Evolutionary conservation across 2,329 filamentous ascomycete species (phyloP).

Genomic region (Aschersonia sp.): DNA sequence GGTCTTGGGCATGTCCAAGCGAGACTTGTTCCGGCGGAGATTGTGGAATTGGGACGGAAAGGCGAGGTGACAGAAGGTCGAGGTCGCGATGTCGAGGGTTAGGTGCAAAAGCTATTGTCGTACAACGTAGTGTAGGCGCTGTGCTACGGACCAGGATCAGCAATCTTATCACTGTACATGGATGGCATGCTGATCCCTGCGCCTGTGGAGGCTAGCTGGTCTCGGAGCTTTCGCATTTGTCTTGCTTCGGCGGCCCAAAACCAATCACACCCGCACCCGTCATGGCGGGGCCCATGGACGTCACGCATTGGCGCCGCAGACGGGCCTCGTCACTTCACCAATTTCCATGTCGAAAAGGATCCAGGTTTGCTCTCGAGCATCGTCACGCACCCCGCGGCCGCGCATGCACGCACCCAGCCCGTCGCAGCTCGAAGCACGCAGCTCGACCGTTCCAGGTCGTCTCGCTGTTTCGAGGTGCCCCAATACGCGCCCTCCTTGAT

Average conservation of each 20-base stretch:
- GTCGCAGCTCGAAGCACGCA: constrained; percentile 17
- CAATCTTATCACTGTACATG: too few species aligned
- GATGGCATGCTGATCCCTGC: too few species aligned
- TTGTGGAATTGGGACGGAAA: not conserved
- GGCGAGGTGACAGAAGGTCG: not conserved
- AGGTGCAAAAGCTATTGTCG: not conserved
- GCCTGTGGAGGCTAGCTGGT: too few species aligned
- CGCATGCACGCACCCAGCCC: constrained; percentile 3
- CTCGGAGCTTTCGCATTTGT: too few species aligned
- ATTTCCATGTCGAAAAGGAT: too few species aligned
- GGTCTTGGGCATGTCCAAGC: constrained; percentile 11
- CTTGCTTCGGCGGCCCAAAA: not conserved
- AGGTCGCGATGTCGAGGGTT: not conserved
- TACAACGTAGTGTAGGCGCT: too few species aligned
- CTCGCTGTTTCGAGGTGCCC: constrained; percentile 10
- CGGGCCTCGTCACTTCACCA: too few species aligned
- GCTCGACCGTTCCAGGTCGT: constrained; percentile 19
- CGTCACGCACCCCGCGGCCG: not conserved
- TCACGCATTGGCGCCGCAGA: too few species aligned
- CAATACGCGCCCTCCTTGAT: not conserved
- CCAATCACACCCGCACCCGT: not conserved
- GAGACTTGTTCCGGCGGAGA: not conserved
- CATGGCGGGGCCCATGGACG: not conserved
- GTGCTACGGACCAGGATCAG: too few species aligned
- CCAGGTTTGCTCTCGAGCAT: not conserved